A percentile compares a stretch with the other conserved stretches of the same genome.
phyloP scores from a whole-genome alignment of 768 basidiomycete species.

The Serendipita sp. region DNA sequence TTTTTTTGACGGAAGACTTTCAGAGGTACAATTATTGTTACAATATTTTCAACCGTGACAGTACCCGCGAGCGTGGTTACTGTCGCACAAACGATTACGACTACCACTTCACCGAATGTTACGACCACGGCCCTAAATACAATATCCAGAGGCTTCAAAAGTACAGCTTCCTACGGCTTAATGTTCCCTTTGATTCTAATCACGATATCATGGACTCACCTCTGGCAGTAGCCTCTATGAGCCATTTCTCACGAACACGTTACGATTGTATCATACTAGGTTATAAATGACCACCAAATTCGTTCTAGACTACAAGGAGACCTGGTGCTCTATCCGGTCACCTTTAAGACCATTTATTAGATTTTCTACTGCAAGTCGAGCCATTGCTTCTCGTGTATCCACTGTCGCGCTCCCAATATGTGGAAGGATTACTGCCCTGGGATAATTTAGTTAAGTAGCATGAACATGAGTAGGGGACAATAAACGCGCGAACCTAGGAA shows the following conservation, averaged over 20 bases:
- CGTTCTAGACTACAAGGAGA: neutral
- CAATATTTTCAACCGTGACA: neutral
- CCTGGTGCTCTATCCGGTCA: constrained; percentile 27
- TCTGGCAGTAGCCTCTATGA: too few species aligned
- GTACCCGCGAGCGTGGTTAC: neutral
- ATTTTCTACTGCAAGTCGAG: constrained; percentile 53
- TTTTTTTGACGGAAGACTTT: too few species aligned
- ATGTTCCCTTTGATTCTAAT: too few species aligned
- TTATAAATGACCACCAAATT: neutral
- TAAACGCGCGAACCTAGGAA: constrained; percentile 39
- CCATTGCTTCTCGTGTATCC: constrained; percentile 76
- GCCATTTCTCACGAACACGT: too few species aligned
- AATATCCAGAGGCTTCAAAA: too few species aligned
- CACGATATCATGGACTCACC: too few species aligned
- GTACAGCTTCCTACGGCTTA: too few species aligned
- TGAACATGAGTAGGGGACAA: neutral
- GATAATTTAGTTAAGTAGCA: neutral
- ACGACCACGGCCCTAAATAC: too few species aligned
- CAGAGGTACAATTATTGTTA: neutral
- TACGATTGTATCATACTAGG: too few species aligned
- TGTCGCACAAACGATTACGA: neutral
- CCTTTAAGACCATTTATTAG: constrained; percentile 40
- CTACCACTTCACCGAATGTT: neutral
- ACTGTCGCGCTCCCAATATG: constrained; percentile 84
- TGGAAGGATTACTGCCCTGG: constrained; percentile 65